These are phyloP conservation scores for Chrysoporthe deuterocubensis DNA, from an alignment of 2,329 filamentous ascomycete genomes.

Conservation along the genomic window DNA sequence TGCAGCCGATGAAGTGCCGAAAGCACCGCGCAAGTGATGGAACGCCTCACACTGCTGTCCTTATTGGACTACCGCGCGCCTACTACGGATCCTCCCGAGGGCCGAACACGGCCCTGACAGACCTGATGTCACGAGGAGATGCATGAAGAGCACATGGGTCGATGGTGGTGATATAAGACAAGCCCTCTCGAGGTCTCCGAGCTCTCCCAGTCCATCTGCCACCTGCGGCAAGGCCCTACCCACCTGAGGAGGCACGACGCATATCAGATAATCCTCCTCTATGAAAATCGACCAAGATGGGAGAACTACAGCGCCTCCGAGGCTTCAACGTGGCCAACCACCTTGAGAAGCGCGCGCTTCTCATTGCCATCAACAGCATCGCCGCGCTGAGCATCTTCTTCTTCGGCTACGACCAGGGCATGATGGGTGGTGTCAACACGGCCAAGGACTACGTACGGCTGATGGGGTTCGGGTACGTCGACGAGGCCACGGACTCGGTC, in stretches of 20 bases:
- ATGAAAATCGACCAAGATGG: constrained; percentile 11
- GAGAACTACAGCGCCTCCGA: constrained; percentile 20
- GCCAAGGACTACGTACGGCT: constrained; percentile 65
- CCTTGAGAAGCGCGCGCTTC: constrained; percentile 58
- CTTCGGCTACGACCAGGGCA: constrained; percentile 63
- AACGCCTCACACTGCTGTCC: background rate
- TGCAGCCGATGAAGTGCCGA: constrained; percentile 11
- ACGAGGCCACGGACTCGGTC: constrained; percentile 49
- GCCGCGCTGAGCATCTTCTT: constrained; percentile 71
- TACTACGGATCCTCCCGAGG: background rate
- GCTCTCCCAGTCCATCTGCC: background rate
- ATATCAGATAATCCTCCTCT: background rate
- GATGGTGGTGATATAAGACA: background rate
- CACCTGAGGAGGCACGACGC: background rate
- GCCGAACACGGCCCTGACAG: background rate
- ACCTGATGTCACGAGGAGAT: background rate
- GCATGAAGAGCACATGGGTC: background rate
- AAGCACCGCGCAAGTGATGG: background rate
- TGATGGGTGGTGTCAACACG: constrained; percentile 70
- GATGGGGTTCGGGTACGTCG: constrained; percentile 67
- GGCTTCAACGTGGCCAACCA: constrained; percentile 50
- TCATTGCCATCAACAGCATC: constrained; percentile 65
- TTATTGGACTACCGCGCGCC: background rate
- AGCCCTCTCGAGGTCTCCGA: background rate
- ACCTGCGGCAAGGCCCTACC: background rate